Percentiles rank a stretch among this genome's conserved stretches.
Evolutionary conservation across 176 grass and related monocot genomes (phyloP).

Genomic region (Dendrocalamus sinicus): DNA sequence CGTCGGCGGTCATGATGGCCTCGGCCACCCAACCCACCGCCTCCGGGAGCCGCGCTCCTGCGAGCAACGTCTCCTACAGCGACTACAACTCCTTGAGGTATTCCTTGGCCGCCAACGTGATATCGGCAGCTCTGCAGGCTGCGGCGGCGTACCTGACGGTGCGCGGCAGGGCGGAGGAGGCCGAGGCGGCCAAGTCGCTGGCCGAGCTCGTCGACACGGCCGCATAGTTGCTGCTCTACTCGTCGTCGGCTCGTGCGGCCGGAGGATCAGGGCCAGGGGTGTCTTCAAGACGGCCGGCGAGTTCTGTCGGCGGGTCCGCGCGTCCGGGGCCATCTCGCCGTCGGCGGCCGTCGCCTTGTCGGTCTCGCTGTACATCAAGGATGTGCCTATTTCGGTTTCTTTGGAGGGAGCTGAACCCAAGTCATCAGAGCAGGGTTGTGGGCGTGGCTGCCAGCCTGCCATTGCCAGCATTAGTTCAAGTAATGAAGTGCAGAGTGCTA

Average conservation of each 20-base stretch:
- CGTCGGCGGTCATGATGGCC: neutral
- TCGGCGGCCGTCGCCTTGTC: slow-evolving; percentile 7
- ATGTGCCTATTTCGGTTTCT: neutral
- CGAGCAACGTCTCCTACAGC: slow-evolving; percentile 16
- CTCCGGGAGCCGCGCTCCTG: neutral
- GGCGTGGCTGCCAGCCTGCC: slow-evolving; percentile 16
- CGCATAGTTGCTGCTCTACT: slow-evolving; percentile 24
- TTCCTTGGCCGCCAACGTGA: neutral
- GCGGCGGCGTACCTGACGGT: slow-evolving; percentile 1
- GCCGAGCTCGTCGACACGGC: slow-evolving; percentile 34
- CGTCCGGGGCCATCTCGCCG: neutral
- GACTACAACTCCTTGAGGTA: slow-evolving; percentile 39
- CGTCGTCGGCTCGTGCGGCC: slow-evolving; percentile 40
- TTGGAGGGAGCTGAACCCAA: neutral
- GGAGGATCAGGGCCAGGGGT: neutral
- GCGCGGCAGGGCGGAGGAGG: neutral
- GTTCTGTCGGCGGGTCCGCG: neutral
- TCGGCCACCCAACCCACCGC: neutral
- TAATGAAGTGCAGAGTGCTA: no score
- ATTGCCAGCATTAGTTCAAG: slow-evolving; percentile 16
- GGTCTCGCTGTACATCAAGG: slow-evolving; percentile 23
- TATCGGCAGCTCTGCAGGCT: slow-evolving; percentile 27
- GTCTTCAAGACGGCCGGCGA: slow-evolving; percentile 12
- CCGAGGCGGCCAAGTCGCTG: neutral
- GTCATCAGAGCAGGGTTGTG: neutral